Conservation (phyloP, 1,284 basidiomycete species). For the Apiotrichum brassicae region DNA sequence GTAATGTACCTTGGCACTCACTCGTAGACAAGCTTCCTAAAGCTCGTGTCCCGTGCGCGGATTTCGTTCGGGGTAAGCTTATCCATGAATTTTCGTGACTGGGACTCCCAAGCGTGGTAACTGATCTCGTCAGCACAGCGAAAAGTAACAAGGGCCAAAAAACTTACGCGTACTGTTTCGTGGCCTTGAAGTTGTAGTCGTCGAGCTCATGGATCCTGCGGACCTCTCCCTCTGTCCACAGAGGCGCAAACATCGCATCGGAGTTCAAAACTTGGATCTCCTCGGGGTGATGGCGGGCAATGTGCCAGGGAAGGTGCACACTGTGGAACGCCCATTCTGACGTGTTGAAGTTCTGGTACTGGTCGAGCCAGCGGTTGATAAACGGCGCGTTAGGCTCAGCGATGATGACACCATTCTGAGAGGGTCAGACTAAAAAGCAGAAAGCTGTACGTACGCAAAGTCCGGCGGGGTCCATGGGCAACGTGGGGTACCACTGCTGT, state of each 20-base stretch:
- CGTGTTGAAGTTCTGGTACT: conserved; percentile 47
- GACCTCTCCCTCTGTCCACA: conserved; percentile 46
- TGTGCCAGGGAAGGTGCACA: conserved; percentile 44
- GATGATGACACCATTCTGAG: conserved; percentile 51
- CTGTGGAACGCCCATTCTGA: conserved; percentile 46
- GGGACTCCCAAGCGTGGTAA: conserved; percentile 49
- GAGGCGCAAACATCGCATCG: conserved; percentile 51
- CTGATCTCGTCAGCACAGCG: conserved; percentile 13
- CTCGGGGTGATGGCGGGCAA: conserved; percentile 45
- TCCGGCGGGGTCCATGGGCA: too few species aligned
- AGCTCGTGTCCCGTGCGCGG: conserved; percentile 38
- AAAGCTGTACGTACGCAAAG: conserved; percentile 45
- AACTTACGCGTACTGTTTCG: conserved; percentile 44
- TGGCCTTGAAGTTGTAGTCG: conserved; percentile 36
- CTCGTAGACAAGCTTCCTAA: conserved; percentile 44
- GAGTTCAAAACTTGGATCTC: conserved; percentile 49
- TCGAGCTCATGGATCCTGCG: conserved; percentile 36
- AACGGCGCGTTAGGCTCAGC: conserved; percentile 46
- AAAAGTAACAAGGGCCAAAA: background rate
- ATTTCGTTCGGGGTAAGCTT: conserved; percentile 38
- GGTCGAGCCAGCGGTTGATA: conserved; percentile 45
- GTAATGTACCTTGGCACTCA: too few species aligned
- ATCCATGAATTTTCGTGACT: conserved; percentile 43
- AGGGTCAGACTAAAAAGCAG: too few species aligned
- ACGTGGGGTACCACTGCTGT: too few species aligned